phyloP scores from a whole-genome alignment of 768 basidiomycete species.

The Mrakia frigida region DNA sequence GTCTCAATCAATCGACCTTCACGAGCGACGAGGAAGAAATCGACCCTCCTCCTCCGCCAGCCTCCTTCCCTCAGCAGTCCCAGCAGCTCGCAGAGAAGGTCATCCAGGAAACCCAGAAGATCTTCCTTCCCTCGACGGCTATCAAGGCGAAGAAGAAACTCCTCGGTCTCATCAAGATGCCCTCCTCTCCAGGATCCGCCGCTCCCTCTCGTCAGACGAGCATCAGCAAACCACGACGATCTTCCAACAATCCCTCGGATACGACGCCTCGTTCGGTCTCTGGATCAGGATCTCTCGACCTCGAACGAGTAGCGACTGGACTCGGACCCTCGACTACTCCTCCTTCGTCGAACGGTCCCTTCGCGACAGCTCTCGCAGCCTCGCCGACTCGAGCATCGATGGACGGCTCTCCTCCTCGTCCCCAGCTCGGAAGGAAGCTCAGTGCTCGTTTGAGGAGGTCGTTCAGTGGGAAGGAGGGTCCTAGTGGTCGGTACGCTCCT shows the following conservation, averaged over 20 bases:
- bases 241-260: neutral
- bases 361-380: neutral
- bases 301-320: constrained; percentile 10
- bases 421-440: constrained; percentile 21
- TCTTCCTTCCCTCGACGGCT: constrained; percentile 30
- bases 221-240: neutral
- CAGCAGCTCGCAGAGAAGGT: constrained; percentile 27
- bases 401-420: constrained; percentile 22
- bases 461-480: constrained; percentile 11
- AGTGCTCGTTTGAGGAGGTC: constrained; percentile 20
- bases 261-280: neutral
- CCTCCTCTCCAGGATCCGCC: constrained; percentile 12
- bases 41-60: neutral
- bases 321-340: constrained; percentile 3
- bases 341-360: neutral
- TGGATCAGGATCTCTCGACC: constrained; percentile 5
- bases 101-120: constrained; percentile 24
- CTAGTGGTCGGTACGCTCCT: neutral
- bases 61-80: constrained; percentile 6
- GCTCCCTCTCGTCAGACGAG: neutral
- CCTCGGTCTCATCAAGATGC: constrained; percentile 29
- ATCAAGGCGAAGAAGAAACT: constrained; percentile 31
- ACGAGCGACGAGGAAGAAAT: constrained; percentile 24
- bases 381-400: constrained; percentile 8
- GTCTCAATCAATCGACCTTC: constrained; percentile 12